Base-by-base conservation (phyloP, 176 grass and related monocot species). In the Microstegium vimineum region DNA sequence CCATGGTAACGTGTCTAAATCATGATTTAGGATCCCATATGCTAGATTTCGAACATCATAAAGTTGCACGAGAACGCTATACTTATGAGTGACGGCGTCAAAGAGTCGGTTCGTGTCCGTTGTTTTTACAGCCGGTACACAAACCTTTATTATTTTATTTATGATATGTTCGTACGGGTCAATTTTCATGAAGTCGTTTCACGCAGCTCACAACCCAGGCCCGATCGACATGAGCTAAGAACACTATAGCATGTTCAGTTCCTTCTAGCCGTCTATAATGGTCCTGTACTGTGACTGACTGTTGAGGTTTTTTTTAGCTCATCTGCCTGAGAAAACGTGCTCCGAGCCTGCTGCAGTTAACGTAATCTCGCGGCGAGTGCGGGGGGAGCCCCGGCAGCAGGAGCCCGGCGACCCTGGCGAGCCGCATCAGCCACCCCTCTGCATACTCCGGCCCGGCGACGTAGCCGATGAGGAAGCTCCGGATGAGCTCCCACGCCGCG, bases 401-500 rank as follows among this genome's bases (percentile, higher is more conserved):
- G 30, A 98, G 64, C 5, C 81, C 90, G 69, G 84, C 63, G 20
- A 81, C 37, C 77, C 95, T 90, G 28, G 77, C 66, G 3, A 88
- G 38, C 47, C 83, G 66, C 84, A 87, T 70, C 13, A 92, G 42
- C 90, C 92, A 93, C 41, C 92, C 95, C 79, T 98, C 92, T 2
- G 73, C 40, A 62, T 98, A 93, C 67, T 94, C 92, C 0, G 83
- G 75, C 37, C 92, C 92, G 20, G 62, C 73, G 11, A 72, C 8
- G 52, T 87, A 84, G 75, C 95, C 82, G 57, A 94, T 93, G 43
- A 93, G 56, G 79, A 98, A 95, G 84, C 95, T 90, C 10, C 95
- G 88, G 73, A 56, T n/a, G 14, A 98, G 74, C 90, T 98, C 95
- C 86, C 92, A 89, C 16, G 57, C 10, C 8, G 86, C 90, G 57